Percentiles rank a stretch among this genome's conserved stretches.
Evolutionary conservation across 352 stramenopile genomes (phyloP).

Genomic region (Globisporangium sylvaticum): DNA sequence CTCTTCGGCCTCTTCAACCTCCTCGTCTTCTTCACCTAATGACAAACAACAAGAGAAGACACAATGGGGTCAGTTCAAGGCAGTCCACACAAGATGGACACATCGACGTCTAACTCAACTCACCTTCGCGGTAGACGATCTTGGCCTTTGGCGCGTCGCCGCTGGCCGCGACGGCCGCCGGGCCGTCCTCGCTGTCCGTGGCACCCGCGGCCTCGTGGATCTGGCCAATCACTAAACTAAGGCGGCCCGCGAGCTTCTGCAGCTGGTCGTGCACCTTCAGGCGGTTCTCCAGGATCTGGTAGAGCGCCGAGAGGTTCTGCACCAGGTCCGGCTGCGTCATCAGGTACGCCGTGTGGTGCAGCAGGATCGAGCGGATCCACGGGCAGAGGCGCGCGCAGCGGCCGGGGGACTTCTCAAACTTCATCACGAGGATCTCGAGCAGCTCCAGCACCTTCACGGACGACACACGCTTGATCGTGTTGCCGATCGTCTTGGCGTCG

Average conservation of each 20-base stretch:
- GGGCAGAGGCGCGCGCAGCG: slow-evolving; percentile 74
- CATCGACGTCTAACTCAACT: not conserved
- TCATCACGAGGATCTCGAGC: slow-evolving; percentile 75
- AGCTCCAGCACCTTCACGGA: slow-evolving; percentile 72
- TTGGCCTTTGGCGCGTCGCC: slow-evolving; percentile 48
- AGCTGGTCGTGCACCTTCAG: slow-evolving; percentile 80
- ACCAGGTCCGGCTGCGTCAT: slow-evolving; percentile 83
- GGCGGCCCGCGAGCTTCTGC: slow-evolving; percentile 77
- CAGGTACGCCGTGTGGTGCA: slow-evolving; percentile 84
- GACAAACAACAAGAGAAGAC: slow-evolving; percentile 7
- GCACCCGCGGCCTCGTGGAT: slow-evolving; percentile 53
- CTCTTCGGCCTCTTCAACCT: slow-evolving; percentile 21
- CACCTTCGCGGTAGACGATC: slow-evolving; percentile 67
- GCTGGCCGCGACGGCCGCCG: slow-evolving; percentile 15
- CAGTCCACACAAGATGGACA: not conserved
- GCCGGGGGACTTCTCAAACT: slow-evolving; percentile 79
- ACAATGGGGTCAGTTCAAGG: not conserved
- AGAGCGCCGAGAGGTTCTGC: slow-evolving; percentile 72
- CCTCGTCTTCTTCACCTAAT: slow-evolving; percentile 25
- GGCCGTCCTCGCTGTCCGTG: slow-evolving; percentile 21
- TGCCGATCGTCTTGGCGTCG: slow-evolving; percentile 68
- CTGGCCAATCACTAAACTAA: slow-evolving; percentile 80
- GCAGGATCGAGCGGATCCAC: slow-evolving; percentile 77
- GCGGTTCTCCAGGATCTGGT: slow-evolving; percentile 80
- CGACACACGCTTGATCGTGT: slow-evolving; percentile 74